Evolutionary conservation across 1,139 yeast species (phyloP).

Genomic region (Blastobotrys petasosporus): DNA sequence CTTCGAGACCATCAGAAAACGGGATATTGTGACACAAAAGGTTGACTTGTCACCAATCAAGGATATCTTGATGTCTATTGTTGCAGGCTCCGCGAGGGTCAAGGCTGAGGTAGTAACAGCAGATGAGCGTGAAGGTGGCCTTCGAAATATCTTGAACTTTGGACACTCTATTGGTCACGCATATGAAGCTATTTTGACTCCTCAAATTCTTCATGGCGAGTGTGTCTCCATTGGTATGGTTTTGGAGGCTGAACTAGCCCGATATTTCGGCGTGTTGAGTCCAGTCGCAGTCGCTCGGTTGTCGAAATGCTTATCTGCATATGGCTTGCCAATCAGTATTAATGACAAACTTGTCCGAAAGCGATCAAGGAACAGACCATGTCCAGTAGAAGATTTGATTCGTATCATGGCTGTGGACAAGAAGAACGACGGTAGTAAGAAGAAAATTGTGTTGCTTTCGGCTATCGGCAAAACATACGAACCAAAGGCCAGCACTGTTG

Average conservation of each 20-base stretch:
- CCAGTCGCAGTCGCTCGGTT: slow-evolving; percentile 94
- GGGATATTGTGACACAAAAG: slow-evolving; percentile 35
- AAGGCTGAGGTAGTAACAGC: slow-evolving; percentile 91
- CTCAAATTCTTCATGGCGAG: slow-evolving; percentile 95
- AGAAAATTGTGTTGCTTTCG: slow-evolving; percentile 78
- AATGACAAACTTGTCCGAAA: slow-evolving; percentile 68
- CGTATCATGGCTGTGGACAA: slow-evolving; percentile 92
- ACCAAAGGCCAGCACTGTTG: slow-evolving; percentile 76
- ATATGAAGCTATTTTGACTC: slow-evolving; percentile 91
- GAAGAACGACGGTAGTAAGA: slow-evolving; percentile 88
- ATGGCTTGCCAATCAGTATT: slow-evolving; percentile 75
- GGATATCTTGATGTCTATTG: slow-evolving; percentile 71
- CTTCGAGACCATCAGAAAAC: slow-evolving; percentile 51
- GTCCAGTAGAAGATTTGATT: slow-evolving; percentile 67
- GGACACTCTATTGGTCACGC: slow-evolving; percentile 99
- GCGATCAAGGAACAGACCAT: slow-evolving; percentile 59
- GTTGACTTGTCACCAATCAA: slow-evolving; percentile 61
- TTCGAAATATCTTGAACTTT: slow-evolving; percentile 85
- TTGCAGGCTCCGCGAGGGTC: slow-evolving; percentile 77
- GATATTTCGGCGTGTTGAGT: slow-evolving; percentile 81
- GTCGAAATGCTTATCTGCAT: slow-evolving; percentile 73
- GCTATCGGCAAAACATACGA: slow-evolving; percentile 86
- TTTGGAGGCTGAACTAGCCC: slow-evolving; percentile 86
- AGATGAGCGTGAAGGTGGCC: slow-evolving; percentile 94
- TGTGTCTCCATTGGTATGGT: slow-evolving; percentile 96